These are phyloP conservation scores for Cyphellophora europaea DNA, from an alignment of 2,329 filamentous ascomycete genomes.

Conservation along the genomic window DNA sequence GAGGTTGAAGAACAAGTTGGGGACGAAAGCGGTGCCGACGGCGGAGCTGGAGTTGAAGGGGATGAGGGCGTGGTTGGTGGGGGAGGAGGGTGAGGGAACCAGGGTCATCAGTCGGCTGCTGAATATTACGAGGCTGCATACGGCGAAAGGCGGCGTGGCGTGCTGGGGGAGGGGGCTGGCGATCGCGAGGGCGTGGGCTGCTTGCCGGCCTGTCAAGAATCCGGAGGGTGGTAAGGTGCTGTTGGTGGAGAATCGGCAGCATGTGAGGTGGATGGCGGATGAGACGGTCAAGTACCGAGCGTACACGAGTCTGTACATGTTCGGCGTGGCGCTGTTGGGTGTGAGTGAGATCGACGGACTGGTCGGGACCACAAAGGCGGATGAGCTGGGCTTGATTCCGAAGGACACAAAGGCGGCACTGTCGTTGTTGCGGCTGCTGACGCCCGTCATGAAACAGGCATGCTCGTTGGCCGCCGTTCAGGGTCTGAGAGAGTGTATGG, in stretches of 20 bases:
- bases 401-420: slow-evolving; percentile 12
- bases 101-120: slow-evolving; percentile 60
- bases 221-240: slow-evolving; percentile 15
- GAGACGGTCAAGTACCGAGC: slow-evolving; percentile 22
- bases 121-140: slow-evolving; percentile 50
- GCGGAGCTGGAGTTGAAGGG: slow-evolving; percentile 58
- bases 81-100: slow-evolving; percentile 56
- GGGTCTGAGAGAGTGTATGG: slow-evolving; percentile 21
- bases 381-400: slow-evolving; percentile 22
- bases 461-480: slow-evolving; percentile 12
- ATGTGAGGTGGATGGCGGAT: slow-evolving; percentile 19
- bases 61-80: slow-evolving; percentile 59
- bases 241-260: slow-evolving; percentile 31
- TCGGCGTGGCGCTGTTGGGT: slow-evolving; percentile 26
- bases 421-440: slow-evolving; percentile 23
- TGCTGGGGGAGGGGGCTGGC: slow-evolving; percentile 30
- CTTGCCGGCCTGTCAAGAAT: slow-evolving; percentile 27
- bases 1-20: slow-evolving; percentile 63
- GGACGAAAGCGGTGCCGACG: slow-evolving; percentile 60
- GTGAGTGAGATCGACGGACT: not conserved
- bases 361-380: slow-evolving; percentile 12
- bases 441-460: slow-evolving; percentile 25
- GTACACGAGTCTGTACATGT: slow-evolving; percentile 10
- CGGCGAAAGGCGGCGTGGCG: slow-evolving; percentile 28
- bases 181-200: slow-evolving; percentile 32